phyloP scores from a whole-genome alignment of 805 yeast genomes.

The Clavispora fructus region DNA sequence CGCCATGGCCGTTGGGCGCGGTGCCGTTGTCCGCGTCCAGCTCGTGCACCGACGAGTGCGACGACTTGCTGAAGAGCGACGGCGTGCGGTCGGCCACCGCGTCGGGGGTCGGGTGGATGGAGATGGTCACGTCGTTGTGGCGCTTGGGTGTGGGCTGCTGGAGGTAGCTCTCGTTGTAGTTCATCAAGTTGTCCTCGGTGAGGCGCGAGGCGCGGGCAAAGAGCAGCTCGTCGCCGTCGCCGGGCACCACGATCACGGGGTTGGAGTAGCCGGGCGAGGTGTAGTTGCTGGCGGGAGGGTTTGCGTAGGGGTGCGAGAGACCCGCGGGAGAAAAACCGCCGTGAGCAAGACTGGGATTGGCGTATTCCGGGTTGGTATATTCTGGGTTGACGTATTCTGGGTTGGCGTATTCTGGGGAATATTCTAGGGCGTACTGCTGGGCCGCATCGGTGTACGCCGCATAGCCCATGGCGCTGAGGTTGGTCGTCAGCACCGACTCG shows the following conservation, averaged over 20 bases:
- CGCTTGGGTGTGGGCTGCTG: background rate
- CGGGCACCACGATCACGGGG: background rate
- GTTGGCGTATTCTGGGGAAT: background rate
- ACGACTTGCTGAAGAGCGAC: conserved; percentile 51
- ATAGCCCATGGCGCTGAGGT: conserved; percentile 16
- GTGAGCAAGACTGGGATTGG: no score
- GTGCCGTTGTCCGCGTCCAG: conserved; percentile 18
- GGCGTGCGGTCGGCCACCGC: conserved; percentile 43
- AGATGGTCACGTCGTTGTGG: conserved; percentile 11
- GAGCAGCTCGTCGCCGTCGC: background rate
- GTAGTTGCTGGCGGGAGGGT: background rate
- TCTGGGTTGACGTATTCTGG: background rate
- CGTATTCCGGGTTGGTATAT: background rate
- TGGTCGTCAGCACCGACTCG: conserved; percentile 32
- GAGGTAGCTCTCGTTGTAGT: conserved; percentile 9
- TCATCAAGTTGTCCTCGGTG: conserved; percentile 15
- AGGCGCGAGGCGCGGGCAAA: conserved; percentile 3
- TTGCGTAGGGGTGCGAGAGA: background rate
- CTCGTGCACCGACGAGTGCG: conserved; percentile 27
- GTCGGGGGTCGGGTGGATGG: conserved; percentile 21
- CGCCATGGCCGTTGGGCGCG: background rate
- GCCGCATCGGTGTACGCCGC: background rate
- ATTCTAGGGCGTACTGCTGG: background rate
- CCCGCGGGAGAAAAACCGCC: no score
- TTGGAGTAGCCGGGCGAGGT: background rate